Conservation (phyloP, 2,329 filamentous ascomycete genomes). For the Pseudogymnoascus sp. region DNA sequence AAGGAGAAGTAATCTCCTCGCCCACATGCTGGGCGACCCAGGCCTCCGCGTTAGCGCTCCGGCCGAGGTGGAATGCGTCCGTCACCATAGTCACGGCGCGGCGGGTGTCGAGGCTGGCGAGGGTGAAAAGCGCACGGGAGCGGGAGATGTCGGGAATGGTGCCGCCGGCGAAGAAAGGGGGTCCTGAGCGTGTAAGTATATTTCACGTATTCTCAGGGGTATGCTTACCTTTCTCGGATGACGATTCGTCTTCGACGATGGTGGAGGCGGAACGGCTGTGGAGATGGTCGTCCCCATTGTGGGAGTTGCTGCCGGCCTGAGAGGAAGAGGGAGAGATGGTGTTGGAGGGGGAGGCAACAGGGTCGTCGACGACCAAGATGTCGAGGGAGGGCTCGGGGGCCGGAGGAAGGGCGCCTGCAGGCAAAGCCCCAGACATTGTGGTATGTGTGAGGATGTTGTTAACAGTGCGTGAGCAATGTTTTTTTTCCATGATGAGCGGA, state of each 20-base stretch:
- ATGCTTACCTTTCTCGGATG: not conserved
- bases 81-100: not conserved
- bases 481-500: not conserved
- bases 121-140: not conserved
- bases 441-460: too few relatives aligned
- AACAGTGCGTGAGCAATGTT: not conserved
- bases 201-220: not conserved
- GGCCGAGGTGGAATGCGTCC: not conserved
- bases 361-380: not conserved
- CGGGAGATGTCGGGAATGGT: not conserved
- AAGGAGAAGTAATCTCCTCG: not conserved
- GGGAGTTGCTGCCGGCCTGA: not conserved
- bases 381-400: not conserved
- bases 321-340: not conserved
- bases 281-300: too few relatives aligned
- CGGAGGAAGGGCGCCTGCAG: not conserved
- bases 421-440: not conserved
- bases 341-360: not conserved
- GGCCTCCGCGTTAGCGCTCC: not conserved
- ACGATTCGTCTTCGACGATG: not conserved
- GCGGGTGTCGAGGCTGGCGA: not conserved
- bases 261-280: not conserved
- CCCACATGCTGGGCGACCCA: not conserved
- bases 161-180: not conserved
- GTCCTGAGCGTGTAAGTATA: not conserved